Base-by-base conservation (phyloP, 176 grass and related monocot genomes). In the Cenchrus fungigraminus region DNA sequence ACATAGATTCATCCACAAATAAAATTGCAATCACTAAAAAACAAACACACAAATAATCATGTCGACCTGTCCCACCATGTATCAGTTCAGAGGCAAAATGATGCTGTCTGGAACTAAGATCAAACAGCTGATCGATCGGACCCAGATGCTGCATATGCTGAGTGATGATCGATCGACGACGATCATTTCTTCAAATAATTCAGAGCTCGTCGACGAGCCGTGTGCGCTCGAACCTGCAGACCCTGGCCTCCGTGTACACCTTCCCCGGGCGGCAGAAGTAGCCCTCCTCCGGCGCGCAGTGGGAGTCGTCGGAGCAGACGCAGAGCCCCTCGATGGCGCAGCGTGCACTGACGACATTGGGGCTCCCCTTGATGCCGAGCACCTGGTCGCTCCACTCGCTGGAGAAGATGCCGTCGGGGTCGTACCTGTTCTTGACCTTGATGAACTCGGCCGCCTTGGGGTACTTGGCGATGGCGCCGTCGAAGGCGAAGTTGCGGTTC, bases 311-410 rank as follows among this genome's bases (percentile, higher is more conserved):
- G 11, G 79, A 82, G 88, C 79, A 90, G 15, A 90, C 44, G 58
- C 89, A 91, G 19, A 91, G 85, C 0, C 89, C 89, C 9, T 91
- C 89, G 0, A 91, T 57, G 11, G 89, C 85, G 31, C 89, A 91
- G 0, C 89, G 19, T 0, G 84, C n/a, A 0, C 47, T n/a, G 2
- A 68, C 16, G 5, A 88, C 14, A 6, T n/a, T 61, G 5, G 84
- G 73, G 65, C 49, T 78, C 12, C 73, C 89, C 0, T 3, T 52
- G 34, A 94, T 19, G 8, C 89, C 92, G 4, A 94, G 89, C 84
- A 94, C 89, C 34, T 90, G 88, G 49, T 94, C 92, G 5, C 83
- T 94, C 92, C 92, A 91, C 74, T 94, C 92, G 57, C 88, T 88
- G 20, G 89, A 94, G 92, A 94, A 94, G 76, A 94, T 81, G 1